phyloP scores from a whole-genome alignment of 345 rosid genomes.

The thale cress (Arabidopsis thaliana) region TAIR10.1 NC_003074.8:3059001-3059500 shows the following conservation, averaged over 20 bases:
- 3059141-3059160: background rate
- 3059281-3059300: background rate
- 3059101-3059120: background rate
- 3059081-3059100: conserved; percentile 6
- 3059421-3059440: background rate
- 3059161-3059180: background rate
- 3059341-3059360: background rate
- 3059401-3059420: background rate
- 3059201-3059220: background rate
- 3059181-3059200: background rate
- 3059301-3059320: background rate
- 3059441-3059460: background rate
- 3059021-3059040: background rate
- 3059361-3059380: background rate
- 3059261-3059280: background rate
- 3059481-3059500: background rate
- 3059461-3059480: background rate
- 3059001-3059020: background rate
- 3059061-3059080: conserved; percentile 1
- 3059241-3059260: background rate
- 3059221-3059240: background rate
- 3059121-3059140: background rate
- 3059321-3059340: background rate
- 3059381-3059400: background rate
- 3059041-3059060: background rate